These are phyloP conservation scores for Detonula confervacea DNA, from an alignment of 352 stramenopile genomes.

Conservation along the genomic window DNA sequence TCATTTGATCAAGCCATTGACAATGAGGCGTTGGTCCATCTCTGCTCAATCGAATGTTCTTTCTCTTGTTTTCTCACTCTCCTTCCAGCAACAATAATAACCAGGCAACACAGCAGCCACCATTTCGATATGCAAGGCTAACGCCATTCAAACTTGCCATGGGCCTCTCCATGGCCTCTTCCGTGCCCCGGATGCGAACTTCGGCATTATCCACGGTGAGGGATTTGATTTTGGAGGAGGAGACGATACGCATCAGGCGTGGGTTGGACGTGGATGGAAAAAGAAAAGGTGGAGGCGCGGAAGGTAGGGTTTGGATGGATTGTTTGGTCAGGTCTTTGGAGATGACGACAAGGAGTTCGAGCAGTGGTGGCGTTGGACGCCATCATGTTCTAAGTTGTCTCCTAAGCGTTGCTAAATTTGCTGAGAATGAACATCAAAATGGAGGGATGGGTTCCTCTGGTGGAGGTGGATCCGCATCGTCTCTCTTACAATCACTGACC, in stretches of 20 bases:
- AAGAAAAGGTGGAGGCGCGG: too few species aligned
- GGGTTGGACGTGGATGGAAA: neutral
- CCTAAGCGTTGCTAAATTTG: slow-evolving; percentile 47
- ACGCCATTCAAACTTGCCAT: slow-evolving; percentile 56
- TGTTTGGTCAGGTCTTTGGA: slow-evolving; percentile 46
- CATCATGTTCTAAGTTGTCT: slow-evolving; percentile 48
- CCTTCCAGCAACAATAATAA: neutral
- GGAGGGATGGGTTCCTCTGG: slow-evolving; percentile 11
- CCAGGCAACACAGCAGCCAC: neutral
- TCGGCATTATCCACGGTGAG: slow-evolving; percentile 27
- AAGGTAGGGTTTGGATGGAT: slow-evolving; percentile 48
- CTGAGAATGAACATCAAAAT: slow-evolving; percentile 21
- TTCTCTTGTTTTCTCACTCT: too few species aligned
- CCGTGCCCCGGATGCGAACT: slow-evolving; percentile 43
- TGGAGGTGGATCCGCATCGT: slow-evolving; percentile 26
- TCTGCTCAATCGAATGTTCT: too few species aligned
- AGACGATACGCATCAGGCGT: slow-evolving; percentile 32
- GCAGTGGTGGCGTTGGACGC: slow-evolving; percentile 17
- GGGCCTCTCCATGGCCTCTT: slow-evolving; percentile 49
- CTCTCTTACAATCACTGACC: slow-evolving; percentile 43
- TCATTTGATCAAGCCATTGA: too few species aligned
- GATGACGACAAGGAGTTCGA: neutral
- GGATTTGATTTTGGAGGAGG: slow-evolving; percentile 56
- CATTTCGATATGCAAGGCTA: slow-evolving; percentile 49
- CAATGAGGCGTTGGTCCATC: too few species aligned